phyloP scores from a whole-genome alignment of 2,329 filamentous ascomycete genomes.

The Paradendryphiella salina region DNA sequence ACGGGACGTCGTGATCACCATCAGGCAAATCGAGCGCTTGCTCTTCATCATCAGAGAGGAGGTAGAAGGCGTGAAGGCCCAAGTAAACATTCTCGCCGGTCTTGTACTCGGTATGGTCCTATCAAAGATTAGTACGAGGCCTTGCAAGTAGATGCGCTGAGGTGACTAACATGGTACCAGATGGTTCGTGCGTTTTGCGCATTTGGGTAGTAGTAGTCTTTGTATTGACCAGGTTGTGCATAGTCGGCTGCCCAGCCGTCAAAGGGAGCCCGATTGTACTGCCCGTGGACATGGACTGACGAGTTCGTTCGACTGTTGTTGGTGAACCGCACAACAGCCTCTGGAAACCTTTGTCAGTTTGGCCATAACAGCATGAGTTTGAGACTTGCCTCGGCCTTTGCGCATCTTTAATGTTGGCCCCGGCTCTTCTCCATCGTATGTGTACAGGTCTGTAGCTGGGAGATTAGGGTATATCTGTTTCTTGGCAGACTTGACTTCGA shows the following conservation, averaged over 20 bases:
- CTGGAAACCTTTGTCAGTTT: slow-evolving; percentile 25
- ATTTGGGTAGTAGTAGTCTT: slow-evolving; percentile 67
- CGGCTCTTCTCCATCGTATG: slow-evolving; percentile 60
- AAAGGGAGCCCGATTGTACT: slow-evolving; percentile 52
- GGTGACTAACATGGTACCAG: slow-evolving; percentile 59
- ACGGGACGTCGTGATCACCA: slow-evolving; percentile 58
- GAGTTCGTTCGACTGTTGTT: slow-evolving; percentile 54
- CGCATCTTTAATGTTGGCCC: slow-evolving; percentile 58
- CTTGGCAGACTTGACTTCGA: slow-evolving; percentile 49
- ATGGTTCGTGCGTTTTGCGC: slow-evolving; percentile 56
- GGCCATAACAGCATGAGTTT: too few species aligned
- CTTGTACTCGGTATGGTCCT: slow-evolving; percentile 48
- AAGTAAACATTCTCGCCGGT: slow-evolving; percentile 61
- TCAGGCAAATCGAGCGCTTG: slow-evolving; percentile 55
- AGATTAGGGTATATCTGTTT: slow-evolving; percentile 52
- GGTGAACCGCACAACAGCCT: slow-evolving; percentile 59
- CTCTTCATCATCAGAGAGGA: slow-evolving; percentile 57
- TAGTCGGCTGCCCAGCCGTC: slow-evolving; percentile 61
- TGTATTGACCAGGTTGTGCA: slow-evolving; percentile 58
- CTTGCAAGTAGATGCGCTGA: slow-evolving; percentile 24
- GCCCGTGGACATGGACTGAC: slow-evolving; percentile 61
- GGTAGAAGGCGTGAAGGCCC: slow-evolving; percentile 61
- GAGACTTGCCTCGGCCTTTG: slow-evolving; percentile 45
- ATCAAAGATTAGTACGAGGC: slow-evolving; percentile 1
- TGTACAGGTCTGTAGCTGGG: slow-evolving; percentile 47